Evolutionary conservation across 148 eudicot genomes (phyloP).

Genomic region (Vaccinium darrowii): DNA sequence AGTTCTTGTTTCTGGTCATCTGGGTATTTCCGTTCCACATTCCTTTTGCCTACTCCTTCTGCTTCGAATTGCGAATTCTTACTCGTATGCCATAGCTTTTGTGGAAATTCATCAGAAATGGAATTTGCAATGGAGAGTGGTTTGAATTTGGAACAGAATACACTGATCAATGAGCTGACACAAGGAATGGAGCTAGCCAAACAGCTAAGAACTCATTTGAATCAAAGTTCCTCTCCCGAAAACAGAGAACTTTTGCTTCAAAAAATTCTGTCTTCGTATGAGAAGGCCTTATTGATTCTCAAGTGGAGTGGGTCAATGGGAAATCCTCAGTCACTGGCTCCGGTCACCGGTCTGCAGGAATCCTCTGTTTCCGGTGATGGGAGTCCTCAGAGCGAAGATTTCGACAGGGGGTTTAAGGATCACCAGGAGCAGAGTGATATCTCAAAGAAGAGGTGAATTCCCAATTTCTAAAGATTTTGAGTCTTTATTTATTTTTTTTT

Average conservation of each 20-base stretch:
- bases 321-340: conserved; percentile 34
- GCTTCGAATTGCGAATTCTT: background rate
- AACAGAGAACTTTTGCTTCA: conserved; percentile 43
- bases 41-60: background rate
- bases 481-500: too few relatives aligned
- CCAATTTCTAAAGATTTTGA: background rate
- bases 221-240: conserved; percentile 33
- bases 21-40: background rate
- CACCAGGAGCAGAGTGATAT: conserved; percentile 30
- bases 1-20: background rate
- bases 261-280: conserved; percentile 57
- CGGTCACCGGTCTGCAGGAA: conserved; percentile 33
- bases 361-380: conserved; percentile 58
- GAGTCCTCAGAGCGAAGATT: conserved; percentile 55
- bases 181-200: conserved; percentile 68
- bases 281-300: conserved; percentile 66
- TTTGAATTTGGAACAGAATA: conserved; percentile 26
- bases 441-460: conserved; percentile 71
- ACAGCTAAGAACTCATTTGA: conserved; percentile 53
- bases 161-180: conserved; percentile 49
- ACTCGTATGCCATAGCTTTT: background rate
- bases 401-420: conserved; percentile 27
- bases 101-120: background rate
- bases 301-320: conserved; percentile 45
- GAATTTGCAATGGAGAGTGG: conserved; percentile 33